Evolutionary conservation across 139 green algal species (phyloP).

Genomic region (Chlorella sp.): DNA sequence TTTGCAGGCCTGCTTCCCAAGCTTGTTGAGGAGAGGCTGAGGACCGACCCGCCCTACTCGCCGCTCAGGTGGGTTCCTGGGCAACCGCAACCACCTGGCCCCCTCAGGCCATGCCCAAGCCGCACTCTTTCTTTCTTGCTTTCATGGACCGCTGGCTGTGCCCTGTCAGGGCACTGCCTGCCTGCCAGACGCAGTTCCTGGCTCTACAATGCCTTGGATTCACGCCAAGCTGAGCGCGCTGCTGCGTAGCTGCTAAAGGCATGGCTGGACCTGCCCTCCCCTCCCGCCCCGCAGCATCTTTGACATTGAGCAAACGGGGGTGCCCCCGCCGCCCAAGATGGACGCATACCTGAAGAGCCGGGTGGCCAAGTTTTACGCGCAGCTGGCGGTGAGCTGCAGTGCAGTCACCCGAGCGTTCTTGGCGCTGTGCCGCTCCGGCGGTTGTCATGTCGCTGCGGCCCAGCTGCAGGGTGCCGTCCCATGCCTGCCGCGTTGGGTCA

Average conservation of each 20-base stretch:
- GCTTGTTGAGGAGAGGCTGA: slow-evolving; percentile 67
- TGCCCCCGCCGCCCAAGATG: slow-evolving; percentile 60
- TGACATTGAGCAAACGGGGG: slow-evolving; percentile 52
- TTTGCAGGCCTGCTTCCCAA: slow-evolving; percentile 65
- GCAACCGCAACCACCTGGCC: no score
- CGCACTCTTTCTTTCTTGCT: no score
- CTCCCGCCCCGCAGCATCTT: not conserved
- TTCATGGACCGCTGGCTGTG: not conserved
- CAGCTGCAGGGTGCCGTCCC: no score
- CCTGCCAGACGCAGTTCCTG: no score
- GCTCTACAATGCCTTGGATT: no score
- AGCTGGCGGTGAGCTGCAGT: slow-evolving; percentile 54
- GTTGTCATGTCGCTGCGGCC: no score
- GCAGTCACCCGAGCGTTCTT: not conserved
- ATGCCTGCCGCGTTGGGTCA: no score
- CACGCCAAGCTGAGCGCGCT: no score
- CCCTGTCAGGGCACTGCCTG: no score
- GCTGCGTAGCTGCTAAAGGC: not conserved
- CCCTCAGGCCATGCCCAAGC: no score
- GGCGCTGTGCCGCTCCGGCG: not conserved
- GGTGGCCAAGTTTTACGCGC: slow-evolving; percentile 78
- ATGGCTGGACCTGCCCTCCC: not conserved
- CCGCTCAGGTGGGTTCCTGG: slow-evolving; percentile 47
- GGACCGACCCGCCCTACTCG: slow-evolving; percentile 69
- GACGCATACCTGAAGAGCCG: slow-evolving; percentile 77